Base-by-base conservation (phyloP, 139 green algal genomes). In the Medakamo hakoo region DNA sequence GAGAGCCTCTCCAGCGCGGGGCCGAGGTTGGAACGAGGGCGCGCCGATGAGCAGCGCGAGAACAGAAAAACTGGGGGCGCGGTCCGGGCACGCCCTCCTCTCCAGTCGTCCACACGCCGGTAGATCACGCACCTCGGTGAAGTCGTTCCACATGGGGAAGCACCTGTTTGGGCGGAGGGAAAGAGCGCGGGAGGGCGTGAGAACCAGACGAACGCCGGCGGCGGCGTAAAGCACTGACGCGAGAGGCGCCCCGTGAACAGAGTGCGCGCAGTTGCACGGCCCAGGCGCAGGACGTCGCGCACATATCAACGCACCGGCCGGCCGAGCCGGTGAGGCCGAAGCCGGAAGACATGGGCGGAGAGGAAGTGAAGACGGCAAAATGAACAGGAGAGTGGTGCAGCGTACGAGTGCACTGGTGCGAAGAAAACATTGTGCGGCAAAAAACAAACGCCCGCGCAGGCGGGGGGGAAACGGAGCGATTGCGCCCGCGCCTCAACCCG, bases 111-210 rank as follows among this genome's bases (percentile, higher is more conserved):
- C 20, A 16, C 22, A 61, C 32, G 48, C 40, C n/a, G 9, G 19
- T 30, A 40, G 40, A 4, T 55, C 19, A 23, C 60, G 49, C 30
- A 78, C 75, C 71, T 77, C 63, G 20, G 72, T 80, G 49, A 88
- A 88, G 65, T 84, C 76, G 73, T 82, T 88, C 74, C 75, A 85
- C 4, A 84, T 71, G 4, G 81, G 73, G 60, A 81, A 88, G 68
- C 81, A 88, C 68, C 81, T 86, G 74, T 56, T 19, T 9, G 14
- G 55, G 25, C 31, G 57, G 2, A 57, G 29, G 25, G 18, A 56
- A 3, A 68, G 28, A 70, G 14, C 19, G 20, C 29, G 21, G 4
- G 25, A 30, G 40, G 55, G 24, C 52, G 55, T 5, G 23, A n/a
- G 32, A 71, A 24, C 25, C 29, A 24, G n/a, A 30, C 67, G 0